A percentile compares a stretch with the other conserved stretches of the same genome.
phyloP scores from a whole-genome alignment of 2,329 filamentous ascomycete species.

The Aspergillus sojae region DNA sequence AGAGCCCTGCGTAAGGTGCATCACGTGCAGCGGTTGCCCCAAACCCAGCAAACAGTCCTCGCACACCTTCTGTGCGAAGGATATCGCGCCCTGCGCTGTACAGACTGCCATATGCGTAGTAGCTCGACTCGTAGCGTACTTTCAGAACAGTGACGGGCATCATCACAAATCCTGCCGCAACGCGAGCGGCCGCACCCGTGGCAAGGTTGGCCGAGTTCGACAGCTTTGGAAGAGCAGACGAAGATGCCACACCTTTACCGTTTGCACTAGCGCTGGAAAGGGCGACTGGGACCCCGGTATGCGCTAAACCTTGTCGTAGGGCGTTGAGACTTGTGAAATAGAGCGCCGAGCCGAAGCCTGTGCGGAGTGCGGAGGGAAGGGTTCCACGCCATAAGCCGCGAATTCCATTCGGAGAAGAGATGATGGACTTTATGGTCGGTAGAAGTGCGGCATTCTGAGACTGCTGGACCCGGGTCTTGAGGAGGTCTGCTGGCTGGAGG shows the following conservation, averaged over 20 bases:
- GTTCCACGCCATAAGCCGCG: slow-evolving; percentile 88
- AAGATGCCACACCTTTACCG: slow-evolving; percentile 52
- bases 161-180: slow-evolving; percentile 83
- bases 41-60: slow-evolving; percentile 90
- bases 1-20: slow-evolving; percentile 94
- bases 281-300: slow-evolving; percentile 40
- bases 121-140: slow-evolving; percentile 87
- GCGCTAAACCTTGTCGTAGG: slow-evolving; percentile 69
- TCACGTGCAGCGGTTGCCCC: slow-evolving; percentile 91
- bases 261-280: slow-evolving; percentile 35
- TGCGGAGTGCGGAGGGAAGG: slow-evolving; percentile 87
- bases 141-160: slow-evolving; percentile 98
- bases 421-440: slow-evolving; percentile 69
- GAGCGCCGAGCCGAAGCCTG: slow-evolving; percentile 86
- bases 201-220: slow-evolving; percentile 82
- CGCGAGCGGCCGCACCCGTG: slow-evolving; percentile 81
- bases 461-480: slow-evolving; percentile 96
- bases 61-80: slow-evolving; percentile 68
- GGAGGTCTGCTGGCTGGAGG: slow-evolving; percentile 89
- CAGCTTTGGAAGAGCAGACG: slow-evolving; percentile 77
- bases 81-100: slow-evolving; percentile 75
- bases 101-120: slow-evolving; percentile 82
- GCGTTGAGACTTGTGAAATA: slow-evolving; percentile 91
- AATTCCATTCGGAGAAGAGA: slow-evolving; percentile 66
- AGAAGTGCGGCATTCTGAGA: slow-evolving; percentile 71